Percentiles rank a stretch among this genome's conserved stretches.
These are phyloP conservation scores for Ascosphaera apis DNA, from an alignment of 2,329 filamentous ascomycete genomes.

Conservation along the genomic window DNA sequence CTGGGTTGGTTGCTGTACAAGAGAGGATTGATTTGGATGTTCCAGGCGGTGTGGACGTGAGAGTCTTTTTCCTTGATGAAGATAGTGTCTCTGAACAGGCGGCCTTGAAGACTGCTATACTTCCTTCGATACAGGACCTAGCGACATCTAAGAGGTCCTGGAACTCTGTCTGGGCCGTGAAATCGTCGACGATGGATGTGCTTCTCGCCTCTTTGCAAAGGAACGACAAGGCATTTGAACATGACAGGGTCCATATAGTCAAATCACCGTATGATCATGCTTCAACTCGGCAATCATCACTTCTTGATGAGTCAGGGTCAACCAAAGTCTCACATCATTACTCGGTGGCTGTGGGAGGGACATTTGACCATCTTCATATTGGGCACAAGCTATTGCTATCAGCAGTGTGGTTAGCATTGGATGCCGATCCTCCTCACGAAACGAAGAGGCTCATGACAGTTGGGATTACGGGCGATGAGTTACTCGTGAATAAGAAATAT, in stretches of 20 bases:
- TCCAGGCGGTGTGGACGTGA: slow-evolving; percentile 49
- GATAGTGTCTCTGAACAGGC: slow-evolving; percentile 16
- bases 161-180: slow-evolving; percentile 41
- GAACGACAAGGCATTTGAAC: no score
- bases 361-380: slow-evolving; percentile 86
- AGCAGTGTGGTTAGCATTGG: slow-evolving; percentile 53
- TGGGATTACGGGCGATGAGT: slow-evolving; percentile 69
- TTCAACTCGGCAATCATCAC: slow-evolving; percentile 9
- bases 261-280: no score
- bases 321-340: slow-evolving; percentile 19
- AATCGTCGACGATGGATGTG: slow-evolving; percentile 39
- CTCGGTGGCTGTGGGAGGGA: slow-evolving; percentile 65
- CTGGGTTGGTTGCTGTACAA: slow-evolving; percentile 47
- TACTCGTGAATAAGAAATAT: slow-evolving; percentile 76
- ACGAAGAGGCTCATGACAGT: slow-evolving; percentile 37
- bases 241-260: no score
- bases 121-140: slow-evolving; percentile 31
- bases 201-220: no score
- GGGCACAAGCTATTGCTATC: slow-evolving; percentile 92
- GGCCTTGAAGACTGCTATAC: no score
- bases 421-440: slow-evolving; percentile 21
- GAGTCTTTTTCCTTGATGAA: slow-evolving; percentile 51
- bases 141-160: slow-evolving; percentile 34
- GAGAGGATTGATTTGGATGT: slow-evolving; percentile 39
- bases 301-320: slow-evolving; percentile 6